phyloP scores from a whole-genome alignment of 2,329 filamentous ascomycete genomes.

The Cercospora nicotianae region DNA sequence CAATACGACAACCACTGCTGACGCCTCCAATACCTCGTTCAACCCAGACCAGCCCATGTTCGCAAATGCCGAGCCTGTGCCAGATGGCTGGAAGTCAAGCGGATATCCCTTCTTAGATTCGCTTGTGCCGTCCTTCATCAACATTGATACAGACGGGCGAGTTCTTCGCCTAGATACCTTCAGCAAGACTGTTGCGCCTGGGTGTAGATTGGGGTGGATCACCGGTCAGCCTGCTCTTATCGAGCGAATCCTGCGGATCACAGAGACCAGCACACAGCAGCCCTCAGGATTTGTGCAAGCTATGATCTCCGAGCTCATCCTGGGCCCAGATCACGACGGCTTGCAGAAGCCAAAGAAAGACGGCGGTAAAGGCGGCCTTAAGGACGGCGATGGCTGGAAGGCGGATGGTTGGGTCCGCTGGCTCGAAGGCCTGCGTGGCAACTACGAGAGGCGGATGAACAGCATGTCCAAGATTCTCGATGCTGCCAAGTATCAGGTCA shows the following conservation, averaged over 20 bases:
- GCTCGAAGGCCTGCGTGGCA: constrained; percentile 79
- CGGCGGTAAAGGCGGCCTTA: constrained; percentile 49
- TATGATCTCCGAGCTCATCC: constrained; percentile 73
- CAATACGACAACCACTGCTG: constrained; percentile 35
- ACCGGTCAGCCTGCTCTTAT: constrained; percentile 78
- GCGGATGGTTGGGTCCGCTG: constrained; percentile 86
- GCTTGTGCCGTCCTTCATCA: constrained; percentile 78
- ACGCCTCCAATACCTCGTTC: constrained; percentile 33
- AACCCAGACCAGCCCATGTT: constrained; percentile 35
- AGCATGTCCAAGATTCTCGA: constrained; percentile 75
- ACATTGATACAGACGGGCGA: constrained; percentile 78
- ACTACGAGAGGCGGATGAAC: constrained; percentile 83
- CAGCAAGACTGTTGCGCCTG: constrained; percentile 88
- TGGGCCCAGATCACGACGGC: constrained; percentile 64
- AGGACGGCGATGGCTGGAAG: constrained; percentile 67
- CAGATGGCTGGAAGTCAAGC: constrained; percentile 53
- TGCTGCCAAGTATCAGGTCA: constrained; percentile 63
- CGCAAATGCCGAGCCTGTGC: constrained; percentile 52
- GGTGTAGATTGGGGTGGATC: constrained; percentile 87
- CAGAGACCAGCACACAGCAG: constrained; percentile 76
- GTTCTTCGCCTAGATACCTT: constrained; percentile 91
- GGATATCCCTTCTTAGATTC: constrained; percentile 81
- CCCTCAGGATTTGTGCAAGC: constrained; percentile 88
- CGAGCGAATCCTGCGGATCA: constrained; percentile 71
- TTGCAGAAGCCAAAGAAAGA: constrained; percentile 43